A percentile compares a stretch with the other conserved stretches of the same genome.
phyloP scores from a whole-genome alignment of 257 asterid species.

The Salvia miltiorrhiza region DNA sequence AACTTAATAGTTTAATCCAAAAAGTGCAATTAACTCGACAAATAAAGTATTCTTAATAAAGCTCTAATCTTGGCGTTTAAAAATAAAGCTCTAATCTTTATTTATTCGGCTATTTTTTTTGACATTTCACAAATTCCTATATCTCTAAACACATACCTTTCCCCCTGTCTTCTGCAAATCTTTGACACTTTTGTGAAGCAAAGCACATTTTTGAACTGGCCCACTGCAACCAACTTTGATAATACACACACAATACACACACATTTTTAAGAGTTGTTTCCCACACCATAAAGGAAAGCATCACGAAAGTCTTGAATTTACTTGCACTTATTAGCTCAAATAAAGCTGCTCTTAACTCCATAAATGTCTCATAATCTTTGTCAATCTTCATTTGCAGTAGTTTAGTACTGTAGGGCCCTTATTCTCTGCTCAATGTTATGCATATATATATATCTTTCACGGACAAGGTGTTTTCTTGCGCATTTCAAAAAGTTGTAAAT shows the following conservation, averaged over 20 bases:
- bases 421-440: neutral
- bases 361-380: neutral
- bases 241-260: neutral
- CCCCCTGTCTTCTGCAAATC: slow-evolving; percentile 18
- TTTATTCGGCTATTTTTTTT: neutral
- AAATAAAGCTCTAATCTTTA: neutral
- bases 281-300: neutral
- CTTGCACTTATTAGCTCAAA: neutral
- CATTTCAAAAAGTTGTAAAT: slow-evolving; percentile 5
- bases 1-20: neutral
- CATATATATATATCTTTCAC: neutral
- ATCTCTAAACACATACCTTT: slow-evolving; percentile 3
- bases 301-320: neutral
- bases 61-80: neutral
- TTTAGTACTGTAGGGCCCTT: neutral
- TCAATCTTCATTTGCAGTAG: neutral
- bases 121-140: slow-evolving; percentile 5
- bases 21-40: neutral
- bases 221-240: slow-evolving; percentile 33
- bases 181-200: slow-evolving; percentile 26
- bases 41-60: neutral
- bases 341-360: neutral
- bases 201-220: slow-evolving; percentile 29
- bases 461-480: neutral
- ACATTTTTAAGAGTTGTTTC: neutral